A percentile compares a stretch with the other conserved stretches of the same genome.
Conservation (phyloP, 192 early-diverging fungal species). For the Gryganskiella cystojenkinii region DNA sequence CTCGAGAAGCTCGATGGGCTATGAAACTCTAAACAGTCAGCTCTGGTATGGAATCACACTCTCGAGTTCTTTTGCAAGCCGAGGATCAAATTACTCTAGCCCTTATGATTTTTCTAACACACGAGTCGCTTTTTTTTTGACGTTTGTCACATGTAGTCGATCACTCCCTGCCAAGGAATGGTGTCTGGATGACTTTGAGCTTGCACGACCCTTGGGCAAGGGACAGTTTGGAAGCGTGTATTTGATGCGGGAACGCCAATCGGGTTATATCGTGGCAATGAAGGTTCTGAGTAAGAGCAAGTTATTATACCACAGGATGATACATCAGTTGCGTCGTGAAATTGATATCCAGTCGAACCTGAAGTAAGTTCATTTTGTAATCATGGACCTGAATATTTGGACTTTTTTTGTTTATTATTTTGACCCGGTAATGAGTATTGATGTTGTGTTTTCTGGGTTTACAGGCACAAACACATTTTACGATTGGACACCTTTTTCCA, state of each 20-base stretch:
- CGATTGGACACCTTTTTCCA: conserved; percentile 97
- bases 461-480: conserved; percentile 91
- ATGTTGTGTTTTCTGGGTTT: neutral
- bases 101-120: neutral
- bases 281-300: conserved; percentile 92
- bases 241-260: conserved; percentile 87
- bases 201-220: conserved; percentile 87
- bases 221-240: conserved; percentile 99
- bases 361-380: conserved; percentile 57
- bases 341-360: conserved; percentile 96
- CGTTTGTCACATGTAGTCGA: conserved; percentile 10
- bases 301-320: conserved; percentile 77
- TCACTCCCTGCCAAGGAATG: conserved; percentile 51
- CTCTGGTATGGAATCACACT: conserved; percentile 2
- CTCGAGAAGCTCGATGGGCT: conserved; percentile 11
- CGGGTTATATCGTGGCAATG: conserved; percentile 90
- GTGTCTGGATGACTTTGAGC: conserved; percentile 87
- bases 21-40: neutral
- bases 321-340: conserved; percentile 92
- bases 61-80: too few relatives aligned
- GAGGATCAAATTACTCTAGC: neutral
- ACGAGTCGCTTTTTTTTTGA: neutral
- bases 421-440: neutral
- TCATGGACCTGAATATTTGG: too few relatives aligned
- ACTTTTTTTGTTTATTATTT: conserved; percentile 4